These are phyloP conservation scores for Phytomonas francai DNA, from an alignment of 208 protist species.

Conservation along the genomic window DNA sequence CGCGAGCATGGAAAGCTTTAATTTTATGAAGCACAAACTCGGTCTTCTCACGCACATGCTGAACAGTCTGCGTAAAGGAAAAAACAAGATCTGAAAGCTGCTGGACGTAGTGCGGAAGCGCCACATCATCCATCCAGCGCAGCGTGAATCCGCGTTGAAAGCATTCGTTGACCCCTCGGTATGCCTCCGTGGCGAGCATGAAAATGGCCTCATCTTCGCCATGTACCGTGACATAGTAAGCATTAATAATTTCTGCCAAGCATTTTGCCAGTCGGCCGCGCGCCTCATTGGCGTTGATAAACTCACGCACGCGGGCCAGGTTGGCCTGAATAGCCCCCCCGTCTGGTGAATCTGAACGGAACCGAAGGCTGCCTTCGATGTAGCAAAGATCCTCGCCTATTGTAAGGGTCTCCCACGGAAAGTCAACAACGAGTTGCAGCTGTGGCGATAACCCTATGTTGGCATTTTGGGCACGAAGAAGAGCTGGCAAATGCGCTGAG, in stretches of 20 bases:
- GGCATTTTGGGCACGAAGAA: neutral
- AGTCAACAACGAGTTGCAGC: conserved; percentile 30
- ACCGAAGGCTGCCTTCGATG: conserved; percentile 39
- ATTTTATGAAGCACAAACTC: conserved; percentile 45
- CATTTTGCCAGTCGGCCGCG: conserved; percentile 58
- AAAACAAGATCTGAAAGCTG: conserved; percentile 53
- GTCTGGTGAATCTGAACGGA: neutral
- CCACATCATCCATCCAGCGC: conserved; percentile 55
- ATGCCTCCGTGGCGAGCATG: conserved; percentile 69
- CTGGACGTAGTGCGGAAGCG: conserved; percentile 40
- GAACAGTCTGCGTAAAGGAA: conserved; percentile 40
- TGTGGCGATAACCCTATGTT: neutral
- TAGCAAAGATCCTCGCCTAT: conserved; percentile 59
- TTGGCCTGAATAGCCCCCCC: conserved; percentile 1
- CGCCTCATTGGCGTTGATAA: conserved; percentile 54
- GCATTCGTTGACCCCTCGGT: conserved; percentile 49
- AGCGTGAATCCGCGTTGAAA: conserved; percentile 49
- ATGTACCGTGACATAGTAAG: conserved; percentile 65
- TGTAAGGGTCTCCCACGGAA: conserved; percentile 28
- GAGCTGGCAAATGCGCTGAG: neutral
- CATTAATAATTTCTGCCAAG: conserved; percentile 47
- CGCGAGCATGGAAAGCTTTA: conserved; percentile 24
- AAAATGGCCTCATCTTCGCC: conserved; percentile 72
- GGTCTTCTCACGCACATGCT: conserved; percentile 54
- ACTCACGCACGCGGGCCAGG: conserved; percentile 22